Evolutionary conservation across 768 basidiomycete species (phyloP).

Genomic region (Kwoniella bestiolae): DNA sequence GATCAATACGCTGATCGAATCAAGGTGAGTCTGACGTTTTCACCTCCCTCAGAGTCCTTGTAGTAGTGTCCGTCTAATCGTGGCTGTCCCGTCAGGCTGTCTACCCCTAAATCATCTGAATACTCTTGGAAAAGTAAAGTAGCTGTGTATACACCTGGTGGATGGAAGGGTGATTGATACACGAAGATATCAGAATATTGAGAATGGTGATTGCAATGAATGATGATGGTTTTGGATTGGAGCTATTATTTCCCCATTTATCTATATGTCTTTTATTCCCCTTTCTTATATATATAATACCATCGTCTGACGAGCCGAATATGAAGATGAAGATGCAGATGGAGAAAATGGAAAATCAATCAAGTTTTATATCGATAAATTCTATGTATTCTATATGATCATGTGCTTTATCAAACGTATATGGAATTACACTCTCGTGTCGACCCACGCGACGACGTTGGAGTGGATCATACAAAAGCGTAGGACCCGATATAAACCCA

Average conservation of each 20-base stretch:
- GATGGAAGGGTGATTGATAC: not conserved
- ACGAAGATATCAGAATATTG: no score
- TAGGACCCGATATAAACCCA: no score
- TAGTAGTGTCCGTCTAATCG: not conserved
- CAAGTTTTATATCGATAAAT: not conserved
- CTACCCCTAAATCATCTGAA: constrained; percentile 9
- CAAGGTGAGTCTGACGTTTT: constrained; percentile 45
- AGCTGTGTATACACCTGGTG: not conserved
- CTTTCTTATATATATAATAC: no score
- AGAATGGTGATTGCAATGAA: no score
- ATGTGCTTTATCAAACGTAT: no score
- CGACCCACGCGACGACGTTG: no score
- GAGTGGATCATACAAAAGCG: no score
- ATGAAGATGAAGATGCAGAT: not conserved
- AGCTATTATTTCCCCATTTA: no score
- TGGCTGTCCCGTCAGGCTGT: constrained; percentile 4
- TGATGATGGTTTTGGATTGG: not conserved
- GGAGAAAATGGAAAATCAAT: not conserved
- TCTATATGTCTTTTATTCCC: no score
- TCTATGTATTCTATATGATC: not conserved
- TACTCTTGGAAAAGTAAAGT: no score
- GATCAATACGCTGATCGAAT: constrained; percentile 63
- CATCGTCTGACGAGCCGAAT: no score
- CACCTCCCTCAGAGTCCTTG: not conserved
- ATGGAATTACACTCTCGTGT: no score